Conservation (phyloP, 192 early-diverging fungal genomes). For the Chytriomyces sp. region DNA sequence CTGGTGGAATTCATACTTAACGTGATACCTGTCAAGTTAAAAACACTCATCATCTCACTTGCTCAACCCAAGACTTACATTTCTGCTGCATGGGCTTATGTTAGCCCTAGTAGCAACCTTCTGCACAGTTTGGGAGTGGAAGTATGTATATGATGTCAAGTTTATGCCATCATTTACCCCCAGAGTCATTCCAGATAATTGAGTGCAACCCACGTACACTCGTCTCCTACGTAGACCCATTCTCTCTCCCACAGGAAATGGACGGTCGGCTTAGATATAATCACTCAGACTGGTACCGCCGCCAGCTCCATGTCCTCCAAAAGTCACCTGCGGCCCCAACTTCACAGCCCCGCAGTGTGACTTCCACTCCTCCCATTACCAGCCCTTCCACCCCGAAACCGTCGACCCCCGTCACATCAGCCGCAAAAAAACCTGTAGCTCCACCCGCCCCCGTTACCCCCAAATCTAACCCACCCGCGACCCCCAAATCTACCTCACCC, state of each 20-base stretch:
- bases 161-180: neutral
- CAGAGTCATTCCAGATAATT: neutral
- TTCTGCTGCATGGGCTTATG: neutral
- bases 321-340: neutral
- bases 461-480: neutral
- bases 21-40: conserved; percentile 8
- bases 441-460: neutral
- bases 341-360: neutral
- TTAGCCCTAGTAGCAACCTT: neutral
- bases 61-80: neutral
- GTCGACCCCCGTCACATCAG: neutral
- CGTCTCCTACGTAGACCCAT: neutral
- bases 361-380: neutral
- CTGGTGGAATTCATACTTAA: conserved; percentile 20
- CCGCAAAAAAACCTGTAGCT: neutral
- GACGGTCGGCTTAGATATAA: neutral
- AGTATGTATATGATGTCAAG: neutral
- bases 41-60: neutral
- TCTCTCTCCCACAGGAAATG: neutral
- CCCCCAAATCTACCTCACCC: neutral
- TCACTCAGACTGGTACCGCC: conserved; percentile 13
- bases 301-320: neutral
- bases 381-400: neutral
- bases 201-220: conserved; percentile 3
- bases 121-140: neutral